phyloP scores from a whole-genome alignment of 768 basidiomycete genomes.

The Collybia mongolica region DNA sequence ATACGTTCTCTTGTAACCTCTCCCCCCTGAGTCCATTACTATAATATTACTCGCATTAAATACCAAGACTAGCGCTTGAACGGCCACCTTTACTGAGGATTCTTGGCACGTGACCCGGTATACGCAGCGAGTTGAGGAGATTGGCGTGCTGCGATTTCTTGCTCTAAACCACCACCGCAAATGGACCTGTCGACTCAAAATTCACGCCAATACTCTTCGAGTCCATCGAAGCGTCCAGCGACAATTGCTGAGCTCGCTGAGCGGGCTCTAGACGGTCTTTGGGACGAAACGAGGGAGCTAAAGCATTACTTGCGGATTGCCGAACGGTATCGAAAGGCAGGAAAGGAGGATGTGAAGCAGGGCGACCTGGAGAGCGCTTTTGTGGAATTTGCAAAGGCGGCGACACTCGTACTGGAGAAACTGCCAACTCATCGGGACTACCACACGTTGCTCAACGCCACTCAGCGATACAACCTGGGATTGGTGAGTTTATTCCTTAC shows the following conservation, averaged over 20 bases:
- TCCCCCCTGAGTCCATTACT: no score
- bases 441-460: constrained; percentile 44
- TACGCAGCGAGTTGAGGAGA: no score
- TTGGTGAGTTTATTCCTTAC: constrained; percentile 49
- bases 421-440: constrained; percentile 76
- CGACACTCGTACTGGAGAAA: constrained; percentile 76
- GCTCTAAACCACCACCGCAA: no score
- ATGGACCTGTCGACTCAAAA: no score
- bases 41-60: no score
- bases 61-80: no score
- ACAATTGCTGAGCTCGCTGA: constrained; percentile 68
- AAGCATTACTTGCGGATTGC: constrained; percentile 68
- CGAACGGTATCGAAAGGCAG: constrained; percentile 59
- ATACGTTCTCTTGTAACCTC: no score
- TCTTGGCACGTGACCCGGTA: no score
- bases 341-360: constrained; percentile 40
- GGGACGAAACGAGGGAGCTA: constrained; percentile 57
- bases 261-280: constrained; percentile 52
- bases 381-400: constrained; percentile 68
- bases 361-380: constrained; percentile 73
- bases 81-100: no score
- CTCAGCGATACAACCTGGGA: constrained; percentile 66
- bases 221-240: constrained; percentile 35
- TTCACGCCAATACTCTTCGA: neutral
- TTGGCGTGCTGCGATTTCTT: no score